A percentile compares a stretch with the other conserved stretches of the same genome.
Conservation (phyloP, 768 basidiomycete species). For the Tulasnella sp. region DNA sequence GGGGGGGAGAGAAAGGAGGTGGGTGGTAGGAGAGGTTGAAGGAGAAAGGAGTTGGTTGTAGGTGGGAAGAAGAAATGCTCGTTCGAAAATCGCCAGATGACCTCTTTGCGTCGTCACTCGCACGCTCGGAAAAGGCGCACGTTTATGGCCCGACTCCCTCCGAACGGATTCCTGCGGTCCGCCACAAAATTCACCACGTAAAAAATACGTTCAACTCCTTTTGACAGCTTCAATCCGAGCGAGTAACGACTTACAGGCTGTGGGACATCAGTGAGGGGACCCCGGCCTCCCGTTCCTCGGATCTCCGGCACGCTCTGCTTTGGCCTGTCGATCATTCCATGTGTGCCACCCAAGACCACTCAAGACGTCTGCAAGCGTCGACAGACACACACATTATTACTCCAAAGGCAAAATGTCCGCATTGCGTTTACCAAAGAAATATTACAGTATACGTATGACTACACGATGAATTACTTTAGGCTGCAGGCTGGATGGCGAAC, state of each 20-base stretch:
- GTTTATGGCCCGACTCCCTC: not conserved
- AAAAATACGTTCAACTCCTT: not conserved
- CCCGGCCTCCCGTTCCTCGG: not conserved
- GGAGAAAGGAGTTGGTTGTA: not conserved
- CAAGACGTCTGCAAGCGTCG: not conserved
- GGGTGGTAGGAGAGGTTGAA: not conserved
- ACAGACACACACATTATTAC: not conserved
- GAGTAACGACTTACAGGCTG: not conserved
- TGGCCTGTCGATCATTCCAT: not conserved
- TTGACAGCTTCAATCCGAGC: not conserved
- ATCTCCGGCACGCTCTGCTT: not conserved
- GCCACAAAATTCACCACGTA: not conserved
- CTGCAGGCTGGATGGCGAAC: constrained; percentile 11
- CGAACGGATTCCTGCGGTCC: not conserved
- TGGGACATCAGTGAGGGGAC: not conserved
- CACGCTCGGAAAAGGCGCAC: not conserved
- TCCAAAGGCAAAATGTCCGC: not conserved
- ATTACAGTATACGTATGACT: not conserved
- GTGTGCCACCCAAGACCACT: not conserved
- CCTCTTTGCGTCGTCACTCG: not conserved
- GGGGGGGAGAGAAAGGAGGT: constrained; percentile 10
- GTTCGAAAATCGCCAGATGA: not conserved
- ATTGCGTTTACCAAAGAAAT: not conserved
- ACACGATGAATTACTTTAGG: not conserved
- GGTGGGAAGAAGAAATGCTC: not conserved